Evolutionary conservation across 2,329 filamentous ascomycete species (phyloP).

Genomic region (Teratosphaeriaceae sp.): DNA sequence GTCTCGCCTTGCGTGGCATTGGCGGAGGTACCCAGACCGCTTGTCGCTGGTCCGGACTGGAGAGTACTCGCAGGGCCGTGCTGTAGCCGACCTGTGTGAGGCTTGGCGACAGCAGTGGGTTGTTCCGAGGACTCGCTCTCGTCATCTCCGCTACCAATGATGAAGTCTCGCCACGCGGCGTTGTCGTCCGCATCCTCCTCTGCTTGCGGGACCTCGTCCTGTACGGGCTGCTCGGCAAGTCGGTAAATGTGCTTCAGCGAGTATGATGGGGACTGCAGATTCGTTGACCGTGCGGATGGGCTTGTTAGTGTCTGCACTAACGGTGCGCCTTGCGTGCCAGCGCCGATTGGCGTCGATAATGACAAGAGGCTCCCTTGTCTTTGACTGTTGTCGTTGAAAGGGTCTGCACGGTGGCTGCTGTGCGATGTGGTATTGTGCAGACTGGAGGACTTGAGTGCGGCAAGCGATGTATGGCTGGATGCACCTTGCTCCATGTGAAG

Average conservation of each 20-base stretch:
- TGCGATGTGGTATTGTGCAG: slow-evolving; percentile 10
- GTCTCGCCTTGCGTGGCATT: slow-evolving; percentile 7
- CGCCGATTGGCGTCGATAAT: slow-evolving; percentile 4
- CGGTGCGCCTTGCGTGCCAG: slow-evolving; percentile 6
- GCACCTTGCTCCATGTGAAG: slow-evolving; percentile 9
- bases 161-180: slow-evolving; percentile 21
- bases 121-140: slow-evolving; percentile 10
- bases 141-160: slow-evolving; percentile 15
- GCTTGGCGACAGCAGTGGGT: background rate
- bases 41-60: background rate
- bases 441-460: slow-evolving; percentile 17
- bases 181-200: slow-evolving; percentile 13
- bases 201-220: background rate
- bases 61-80: background rate
- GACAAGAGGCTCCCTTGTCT: too few relatives aligned
- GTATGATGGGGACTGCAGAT: slow-evolving; percentile 5
- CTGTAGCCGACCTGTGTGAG: too few relatives aligned
- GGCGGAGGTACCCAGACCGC: slow-evolving; percentile 11
- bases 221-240: slow-evolving; percentile 2
- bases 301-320: background rate
- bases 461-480: slow-evolving; percentile 13
- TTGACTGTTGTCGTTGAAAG: too few relatives aligned
- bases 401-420: slow-evolving; percentile 1
- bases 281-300: background rate
- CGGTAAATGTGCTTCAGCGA: slow-evolving; percentile 7